Evolutionary conservation across 768 basidiomycete species (phyloP), one percentile per base, ranked within the genome.

Genomic region (Boletus vinaceobasis): DNA sequence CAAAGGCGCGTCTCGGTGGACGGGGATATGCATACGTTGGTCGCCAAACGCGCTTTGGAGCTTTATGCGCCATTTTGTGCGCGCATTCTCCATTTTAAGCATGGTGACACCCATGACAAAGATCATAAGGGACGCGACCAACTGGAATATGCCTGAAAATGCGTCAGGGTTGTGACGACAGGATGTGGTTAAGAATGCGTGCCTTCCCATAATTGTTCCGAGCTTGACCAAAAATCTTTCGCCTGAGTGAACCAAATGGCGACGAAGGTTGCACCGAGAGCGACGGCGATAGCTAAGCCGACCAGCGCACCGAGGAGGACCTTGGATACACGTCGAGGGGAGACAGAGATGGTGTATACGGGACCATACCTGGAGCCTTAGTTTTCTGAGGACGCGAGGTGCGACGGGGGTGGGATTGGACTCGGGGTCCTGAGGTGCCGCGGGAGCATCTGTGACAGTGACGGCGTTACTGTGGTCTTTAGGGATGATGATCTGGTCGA

Each of bases 131-230:
- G 84, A 69, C 0, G 88, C 88, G 50, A 92, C 77, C 52, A 90
- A 71, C 59, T 84, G 74, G 65, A 90, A 91, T 56, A 83, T 77
- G 27, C 85, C 87, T 89, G 21, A 50, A 37, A 38, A 37, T 45
- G 29, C 0, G 43, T 44, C 3, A 57, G 56, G 37, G 37, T 0
- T 4, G 40, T 15, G 7, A 10, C 1, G 19, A 14, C 4, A 21
- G 29, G 39, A 31, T 39, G 42, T 36, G 39, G 19, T 19, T 26
- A 37, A 47, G 48, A 5, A 48, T 19, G 26, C 68, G 11, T 68
- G 77, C 95, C 96, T 79, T 98, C 96, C 96, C 96, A 98, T 53
- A 95, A 73, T 51, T 85, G 80, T 73, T 98, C 96, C 7, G 92
- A 82, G 65, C 84, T 84, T 38, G 79, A 68, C 89, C 92, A 98